Percentiles rank a stretch among this genome's conserved stretches.
phyloP scores from a whole-genome alignment of 2,329 filamentous ascomycete species.

The Didymella keratinophila region DNA sequence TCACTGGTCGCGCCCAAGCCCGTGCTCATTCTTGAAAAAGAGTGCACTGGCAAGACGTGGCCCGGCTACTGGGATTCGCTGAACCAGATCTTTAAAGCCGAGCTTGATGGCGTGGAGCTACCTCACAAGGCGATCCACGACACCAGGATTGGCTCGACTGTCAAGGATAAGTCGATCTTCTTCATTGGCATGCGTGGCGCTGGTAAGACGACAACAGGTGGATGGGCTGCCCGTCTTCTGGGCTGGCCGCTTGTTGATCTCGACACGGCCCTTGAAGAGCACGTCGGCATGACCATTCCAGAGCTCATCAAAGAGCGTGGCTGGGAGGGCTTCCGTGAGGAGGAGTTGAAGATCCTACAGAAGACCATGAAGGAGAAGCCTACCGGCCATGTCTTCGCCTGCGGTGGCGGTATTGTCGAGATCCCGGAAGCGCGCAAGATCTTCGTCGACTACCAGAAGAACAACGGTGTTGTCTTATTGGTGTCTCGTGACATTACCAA shows the following conservation, averaged over 20 bases:
- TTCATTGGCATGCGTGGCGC: conserved; percentile 98
- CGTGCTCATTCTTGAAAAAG: conserved; percentile 83
- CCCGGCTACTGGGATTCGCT: conserved; percentile 97
- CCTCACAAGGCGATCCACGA: conserved; percentile 47
- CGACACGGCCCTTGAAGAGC: conserved; percentile 83
- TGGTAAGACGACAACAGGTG: conserved; percentile 92
- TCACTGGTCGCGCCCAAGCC: conserved; percentile 74
- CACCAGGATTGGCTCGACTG: conserved; percentile 35
- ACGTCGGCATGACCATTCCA: conserved; percentile 78
- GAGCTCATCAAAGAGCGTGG: conserved; percentile 80
- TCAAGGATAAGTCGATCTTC: conserved; percentile 74
- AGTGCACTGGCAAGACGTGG: conserved; percentile 98
- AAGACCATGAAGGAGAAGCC: conserved; percentile 77
- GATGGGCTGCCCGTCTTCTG: conserved; percentile 80
- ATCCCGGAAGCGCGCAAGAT: conserved; percentile 79
- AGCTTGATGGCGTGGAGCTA: conserved; percentile 76
- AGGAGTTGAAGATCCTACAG: conserved; percentile 77
- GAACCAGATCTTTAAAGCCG: conserved; percentile 77
- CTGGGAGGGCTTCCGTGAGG: conserved; percentile 87
- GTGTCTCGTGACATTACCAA: conserved; percentile 88
- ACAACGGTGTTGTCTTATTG: conserved; percentile 83
- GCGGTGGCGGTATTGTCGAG: conserved; percentile 93
- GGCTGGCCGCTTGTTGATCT: conserved; percentile 83
- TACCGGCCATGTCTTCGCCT: conserved; percentile 84
- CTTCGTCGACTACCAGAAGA: conserved; percentile 74